A percentile compares a stretch with the other conserved stretches of the same genome.
Evolutionary conservation across 2,329 filamentous ascomycete species (phyloP).

Genomic region (Leptographium lundbergii): DNA sequence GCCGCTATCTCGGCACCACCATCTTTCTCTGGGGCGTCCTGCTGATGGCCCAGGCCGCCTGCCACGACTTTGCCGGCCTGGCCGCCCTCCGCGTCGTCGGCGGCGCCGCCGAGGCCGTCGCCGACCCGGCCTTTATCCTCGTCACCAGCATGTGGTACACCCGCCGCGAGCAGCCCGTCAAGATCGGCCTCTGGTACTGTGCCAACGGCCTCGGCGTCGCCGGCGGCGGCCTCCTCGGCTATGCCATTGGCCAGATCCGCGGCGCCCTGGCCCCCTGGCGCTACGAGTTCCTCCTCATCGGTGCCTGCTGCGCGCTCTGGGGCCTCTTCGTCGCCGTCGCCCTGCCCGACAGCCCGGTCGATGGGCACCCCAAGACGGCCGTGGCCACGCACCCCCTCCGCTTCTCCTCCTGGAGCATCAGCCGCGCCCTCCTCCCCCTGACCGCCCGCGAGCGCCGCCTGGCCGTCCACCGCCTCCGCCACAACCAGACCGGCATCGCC

Average conservation of each 20-base stretch:
- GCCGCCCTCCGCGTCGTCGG: conserved; percentile 43
- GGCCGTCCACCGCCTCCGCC: conserved; percentile 37
- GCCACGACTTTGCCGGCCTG: conserved; percentile 39
- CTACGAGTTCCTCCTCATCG: conserved; percentile 50
- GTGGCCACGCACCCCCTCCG: too few relatives aligned
- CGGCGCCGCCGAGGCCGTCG: conserved; percentile 42
- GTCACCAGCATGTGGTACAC: conserved; percentile 43
- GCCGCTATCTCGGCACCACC: conserved; percentile 29
- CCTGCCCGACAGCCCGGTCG: conserved; percentile 47
- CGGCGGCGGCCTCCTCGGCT: conserved; percentile 46
- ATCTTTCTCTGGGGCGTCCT: conserved; percentile 29
- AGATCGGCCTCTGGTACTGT: conserved; percentile 41
- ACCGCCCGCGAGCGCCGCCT: conserved; percentile 40
- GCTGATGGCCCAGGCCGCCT: conserved; percentile 33
- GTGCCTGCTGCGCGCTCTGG: conserved; percentile 41
- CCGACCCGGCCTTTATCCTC: conserved; percentile 44
- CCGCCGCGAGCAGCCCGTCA: conserved; percentile 32
- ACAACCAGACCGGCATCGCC: conserved; percentile 40
- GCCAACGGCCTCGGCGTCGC: conserved; percentile 45
- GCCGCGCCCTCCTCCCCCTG: conserved; percentile 19
- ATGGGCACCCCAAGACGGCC: conserved; percentile 33
- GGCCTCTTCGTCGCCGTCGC: conserved; percentile 42
- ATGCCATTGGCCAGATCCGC: conserved; percentile 46
- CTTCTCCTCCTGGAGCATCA: too few relatives aligned
- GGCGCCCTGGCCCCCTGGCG: conserved; percentile 35